These are phyloP conservation scores for Sphaerulina musiva DNA, from an alignment of 2,329 filamentous ascomycete genomes.

Conservation along the genomic window DNA sequence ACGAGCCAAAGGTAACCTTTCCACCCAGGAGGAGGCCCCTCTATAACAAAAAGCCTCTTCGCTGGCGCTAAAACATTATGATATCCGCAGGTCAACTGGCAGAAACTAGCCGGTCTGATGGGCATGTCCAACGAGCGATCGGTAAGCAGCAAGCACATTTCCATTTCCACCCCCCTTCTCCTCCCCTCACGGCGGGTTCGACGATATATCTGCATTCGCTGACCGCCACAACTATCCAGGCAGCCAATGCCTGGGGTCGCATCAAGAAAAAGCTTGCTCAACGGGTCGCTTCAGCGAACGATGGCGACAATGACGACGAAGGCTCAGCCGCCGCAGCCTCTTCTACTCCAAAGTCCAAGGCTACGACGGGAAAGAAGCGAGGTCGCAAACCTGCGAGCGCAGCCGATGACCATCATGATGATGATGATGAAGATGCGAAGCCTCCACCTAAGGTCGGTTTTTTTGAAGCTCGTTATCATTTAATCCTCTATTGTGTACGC, in stretches of 20 bases:
- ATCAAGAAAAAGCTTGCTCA: conserved; percentile 33
- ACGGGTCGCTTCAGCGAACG: conserved; percentile 6
- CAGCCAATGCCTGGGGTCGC: conserved; percentile 30
- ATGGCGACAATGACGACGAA: not conserved
- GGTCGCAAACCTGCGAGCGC: conserved; percentile 12
- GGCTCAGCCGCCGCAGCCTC: not conserved
- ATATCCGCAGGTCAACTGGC: conserved; percentile 20
- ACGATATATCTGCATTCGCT: not conserved
- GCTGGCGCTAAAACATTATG: not conserved
- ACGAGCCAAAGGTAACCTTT: conserved; percentile 24
- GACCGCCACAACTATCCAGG: conserved; percentile 2
- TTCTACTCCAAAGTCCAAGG: conserved; percentile 17
- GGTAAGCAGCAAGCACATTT: conserved; percentile 1
- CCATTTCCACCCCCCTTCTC: too few relatives aligned
- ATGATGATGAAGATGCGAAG: conserved; percentile 14
- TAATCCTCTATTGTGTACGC: not conserved
- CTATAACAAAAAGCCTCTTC: conserved; percentile 25
- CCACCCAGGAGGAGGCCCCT: conserved; percentile 34
- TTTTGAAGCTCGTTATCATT: not conserved
- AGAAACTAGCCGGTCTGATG: conserved; percentile 21
- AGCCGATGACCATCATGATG: conserved; percentile 10
- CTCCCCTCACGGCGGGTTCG: too few relatives aligned
- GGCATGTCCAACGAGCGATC: conserved; percentile 25
- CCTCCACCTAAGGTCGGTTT: conserved; percentile 19
- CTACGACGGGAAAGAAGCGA: conserved; percentile 20